phyloP scores from a whole-genome alignment of 179 eudicot genomes.

The Silene vulgaris region DNA sequence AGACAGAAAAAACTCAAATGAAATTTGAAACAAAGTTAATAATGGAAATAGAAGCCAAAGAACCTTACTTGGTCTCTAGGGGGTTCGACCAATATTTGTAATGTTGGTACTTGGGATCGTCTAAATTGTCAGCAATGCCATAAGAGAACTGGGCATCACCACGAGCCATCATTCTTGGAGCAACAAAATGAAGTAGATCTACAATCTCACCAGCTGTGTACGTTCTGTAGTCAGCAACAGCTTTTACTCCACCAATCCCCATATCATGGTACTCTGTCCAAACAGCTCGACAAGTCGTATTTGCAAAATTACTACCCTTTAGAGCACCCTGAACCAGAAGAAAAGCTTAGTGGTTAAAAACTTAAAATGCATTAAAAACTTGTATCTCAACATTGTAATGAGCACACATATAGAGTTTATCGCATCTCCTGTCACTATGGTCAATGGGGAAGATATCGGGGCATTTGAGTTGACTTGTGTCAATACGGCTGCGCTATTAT shows the following conservation, averaged over 20 bases:
- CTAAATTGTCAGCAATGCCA: conserved; percentile 86
- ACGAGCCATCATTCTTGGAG: conserved; percentile 95
- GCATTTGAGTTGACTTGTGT: too few relatives aligned
- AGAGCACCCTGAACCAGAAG: conserved; percentile 52
- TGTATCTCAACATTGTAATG: neutral
- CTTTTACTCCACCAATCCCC: conserved; percentile 76
- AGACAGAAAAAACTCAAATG: neutral
- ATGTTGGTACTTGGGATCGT: conserved; percentile 69
- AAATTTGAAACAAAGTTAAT: neutral
- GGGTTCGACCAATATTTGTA: conserved; percentile 93
- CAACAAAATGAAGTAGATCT: conserved; percentile 80
- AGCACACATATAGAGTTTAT: neutral
- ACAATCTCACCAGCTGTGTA: conserved; percentile 56
- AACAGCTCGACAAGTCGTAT: conserved; percentile 67
- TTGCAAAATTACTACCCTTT: conserved; percentile 70
- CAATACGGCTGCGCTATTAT: too few relatives aligned
- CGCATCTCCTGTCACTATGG: neutral
- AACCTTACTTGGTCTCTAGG: conserved; percentile 70
- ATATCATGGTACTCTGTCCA: conserved; percentile 97
- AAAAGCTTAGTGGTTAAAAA: neutral
- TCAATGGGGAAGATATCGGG: neutral
- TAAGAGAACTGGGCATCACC: conserved; percentile 82
- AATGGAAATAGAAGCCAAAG: neutral
- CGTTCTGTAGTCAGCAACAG: conserved; percentile 75
- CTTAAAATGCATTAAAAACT: too few relatives aligned